These are phyloP conservation scores for Aspergillus thermomutatus DNA, from an alignment of 2,329 filamentous ascomycete genomes.

Conservation along the genomic window DNA sequence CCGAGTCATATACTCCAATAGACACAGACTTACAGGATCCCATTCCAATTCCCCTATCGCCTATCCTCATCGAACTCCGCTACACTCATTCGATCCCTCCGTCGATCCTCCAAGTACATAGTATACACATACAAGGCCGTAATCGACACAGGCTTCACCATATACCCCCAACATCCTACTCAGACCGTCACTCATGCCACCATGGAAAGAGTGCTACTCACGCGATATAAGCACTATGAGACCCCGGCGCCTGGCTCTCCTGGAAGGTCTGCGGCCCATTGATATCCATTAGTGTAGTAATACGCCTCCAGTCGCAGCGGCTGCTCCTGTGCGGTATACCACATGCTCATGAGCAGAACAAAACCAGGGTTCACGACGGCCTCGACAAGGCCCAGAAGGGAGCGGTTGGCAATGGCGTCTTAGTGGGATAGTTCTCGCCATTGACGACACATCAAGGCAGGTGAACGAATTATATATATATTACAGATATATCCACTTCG, in stretches of 20 bases:
- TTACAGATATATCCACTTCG: too few relatives aligned
- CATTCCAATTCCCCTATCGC: conserved; percentile 49
- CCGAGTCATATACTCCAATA: too few relatives aligned
- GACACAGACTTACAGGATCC: conserved; percentile 45
- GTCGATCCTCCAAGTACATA: conserved; percentile 56
- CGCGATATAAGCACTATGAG: conserved; percentile 38
- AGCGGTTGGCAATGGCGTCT: conserved; percentile 33
- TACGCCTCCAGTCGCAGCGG: conserved; percentile 54
- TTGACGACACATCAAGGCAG: too few relatives aligned
- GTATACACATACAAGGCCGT: conserved; percentile 52
- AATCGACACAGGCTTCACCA: conserved; percentile 51
- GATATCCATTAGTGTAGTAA: conserved; percentile 59
- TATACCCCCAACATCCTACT: conserved; percentile 56
- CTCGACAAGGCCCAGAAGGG: conserved; percentile 48
- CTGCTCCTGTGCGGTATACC: conserved; percentile 49
- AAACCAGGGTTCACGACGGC: conserved; percentile 49
- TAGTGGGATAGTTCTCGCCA: too few relatives aligned
- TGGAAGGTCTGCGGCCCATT: conserved; percentile 55
- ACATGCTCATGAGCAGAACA: conserved; percentile 51
- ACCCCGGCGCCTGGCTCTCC: conserved; percentile 46
- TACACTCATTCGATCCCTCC: conserved; percentile 48
- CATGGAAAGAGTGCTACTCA: conserved; percentile 7
- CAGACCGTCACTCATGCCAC: not conserved
- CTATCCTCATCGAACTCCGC: conserved; percentile 41
- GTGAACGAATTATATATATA: too few relatives aligned